A percentile compares a stretch with the other conserved stretches of the same genome.
Evolutionary conservation across 768 basidiomycete genomes (phyloP).

Genomic region (Xerocomellus chrysenteron): DNA sequence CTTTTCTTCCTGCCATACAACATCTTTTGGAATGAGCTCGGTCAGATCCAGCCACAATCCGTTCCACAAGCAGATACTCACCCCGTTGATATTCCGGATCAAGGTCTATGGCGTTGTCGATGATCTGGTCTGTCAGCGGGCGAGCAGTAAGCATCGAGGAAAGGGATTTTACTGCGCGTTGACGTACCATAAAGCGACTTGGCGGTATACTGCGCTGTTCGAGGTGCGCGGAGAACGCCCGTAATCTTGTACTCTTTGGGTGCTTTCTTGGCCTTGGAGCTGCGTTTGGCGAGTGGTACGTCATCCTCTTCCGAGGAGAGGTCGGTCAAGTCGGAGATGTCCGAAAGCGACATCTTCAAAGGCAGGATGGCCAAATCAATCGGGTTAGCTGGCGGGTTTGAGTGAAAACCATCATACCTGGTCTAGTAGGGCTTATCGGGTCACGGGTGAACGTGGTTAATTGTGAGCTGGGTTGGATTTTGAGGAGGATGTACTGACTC

Average conservation of each 20-base stretch:
- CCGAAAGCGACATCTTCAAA: constrained; percentile 36
- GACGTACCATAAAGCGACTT: constrained; percentile 44
- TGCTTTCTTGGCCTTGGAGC: constrained; percentile 23
- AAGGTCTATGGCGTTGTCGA: constrained; percentile 47
- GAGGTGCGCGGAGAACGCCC: constrained; percentile 37
- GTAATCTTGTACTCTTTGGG: constrained; percentile 32
- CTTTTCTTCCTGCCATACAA: constrained; percentile 65
- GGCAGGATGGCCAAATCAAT: neutral
- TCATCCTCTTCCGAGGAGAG: constrained; percentile 42
- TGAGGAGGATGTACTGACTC: neutral
- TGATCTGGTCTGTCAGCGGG: constrained; percentile 43
- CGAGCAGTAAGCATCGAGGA: neutral
- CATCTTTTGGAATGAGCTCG: constrained; percentile 35
- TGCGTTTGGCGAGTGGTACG: constrained; percentile 22
- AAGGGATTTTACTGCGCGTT: neutral
- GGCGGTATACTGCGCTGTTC: constrained; percentile 42
- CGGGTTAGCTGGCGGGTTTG: neutral
- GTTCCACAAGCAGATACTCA: constrained; percentile 20
- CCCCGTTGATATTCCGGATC: constrained; percentile 70
- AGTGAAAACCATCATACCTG: neutral
- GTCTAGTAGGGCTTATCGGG: neutral
- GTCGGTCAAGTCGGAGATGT: constrained; percentile 49
- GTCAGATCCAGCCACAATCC: neutral
- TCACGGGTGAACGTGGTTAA: neutral
- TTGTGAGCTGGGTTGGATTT: neutral